Base-by-base conservation (phyloP, 805 yeast species). In the Candida pseudoglaebosa region DNA sequence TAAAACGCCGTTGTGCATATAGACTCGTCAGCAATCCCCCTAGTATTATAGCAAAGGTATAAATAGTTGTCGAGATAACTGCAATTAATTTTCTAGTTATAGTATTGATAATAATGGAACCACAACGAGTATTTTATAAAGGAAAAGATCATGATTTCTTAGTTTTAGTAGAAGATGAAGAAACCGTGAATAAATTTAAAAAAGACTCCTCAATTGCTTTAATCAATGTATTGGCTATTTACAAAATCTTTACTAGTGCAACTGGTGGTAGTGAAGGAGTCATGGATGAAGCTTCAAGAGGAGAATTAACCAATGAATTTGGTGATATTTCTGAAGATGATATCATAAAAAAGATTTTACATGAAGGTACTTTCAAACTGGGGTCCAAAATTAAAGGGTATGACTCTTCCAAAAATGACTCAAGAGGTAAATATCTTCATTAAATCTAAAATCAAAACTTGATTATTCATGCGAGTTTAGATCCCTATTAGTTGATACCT, bases 261-360 rank as follows among this genome's bases (percentile, higher is more conserved):
- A 68, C 67, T 17, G 83, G 85, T 33, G 95, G 95, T 22, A 64
- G 78, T 3, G 84, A 78, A 49, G 95, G 95, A 40, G 70, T 73
- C 6, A 56, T 84, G 18, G 85, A 82, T 37, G 80, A 77, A 50
- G 95, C 91, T 2, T 82, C 91, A 5, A 73, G 77, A 40, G 64
- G 68, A 14, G 84, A 80, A 43, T 56, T 87, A 28, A 71, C 70
- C 36, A 74, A 74, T 45, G 93, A 86, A 52, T 87, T 88, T 47
- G 91, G 89, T 20, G 65, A 74, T 18, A 62, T 70, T 35, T 66
- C 63, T 29, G 52, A 58, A 3, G 86, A 82, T 38, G 81, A 76
- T 19, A 71, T 75, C n/a, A 72, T 87, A 40, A 72, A 73, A 39
- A 54, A 60, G 36, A 83, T 88, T 36, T 52, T 86, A 42, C 63